Base-by-base conservation (phyloP, 2,329 filamentous ascomycete species). In the Whalleya microplaca region DNA sequence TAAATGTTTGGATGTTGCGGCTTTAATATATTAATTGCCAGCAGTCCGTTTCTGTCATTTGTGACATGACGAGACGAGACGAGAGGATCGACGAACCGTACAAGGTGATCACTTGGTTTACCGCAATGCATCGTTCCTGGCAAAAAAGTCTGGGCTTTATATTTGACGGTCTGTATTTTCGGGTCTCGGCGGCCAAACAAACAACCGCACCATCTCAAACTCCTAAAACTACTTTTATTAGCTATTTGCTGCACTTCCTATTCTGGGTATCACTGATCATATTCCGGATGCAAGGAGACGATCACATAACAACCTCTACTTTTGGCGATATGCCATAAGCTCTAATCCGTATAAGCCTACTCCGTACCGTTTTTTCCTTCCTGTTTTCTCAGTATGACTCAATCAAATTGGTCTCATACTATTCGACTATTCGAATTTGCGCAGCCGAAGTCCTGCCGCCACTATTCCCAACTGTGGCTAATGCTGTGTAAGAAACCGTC, bases 141-240 rank as follows among this genome's bases (percentile, higher is more conserved):
- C n/a, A n/a, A n/a, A n/a, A n/a, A n/a, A n/a, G n/a, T n/a, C n/a
- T n/a, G n/a, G n/a, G n/a, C 5, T 7, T 14, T 44, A n/a, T 27
- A 40, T 3, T 23, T 57, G 46, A 32, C 55, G 43, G 42, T 52
- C 40, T 37, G n/a, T 19, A 41, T 12, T 41, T 21, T 43, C 45
- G 53, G 51, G 49, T 51, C 52, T 48, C 45, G 48, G 58, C 60
- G 60, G 60, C 55, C 60, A 61, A 62, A 63, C 55, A 61, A 58
- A 54, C 52, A 61, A 51, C 60, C 60, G 58, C 23, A 37, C n/a
- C n/a, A n/a, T n/a, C n/a, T n/a, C n/a, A n/a, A n/a, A n/a, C n/a
- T 12, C 32, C 14, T 23, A 29, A 56, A 53, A 57, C 60, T 54
- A 48, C n/a, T n/a, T n/a, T n/a, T n/a, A n/a, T n/a, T n/a, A n/a